Evolutionary conservation across 345 rosid species (phyloP).

Genomic region (Pugionium dolabratum): DNA sequence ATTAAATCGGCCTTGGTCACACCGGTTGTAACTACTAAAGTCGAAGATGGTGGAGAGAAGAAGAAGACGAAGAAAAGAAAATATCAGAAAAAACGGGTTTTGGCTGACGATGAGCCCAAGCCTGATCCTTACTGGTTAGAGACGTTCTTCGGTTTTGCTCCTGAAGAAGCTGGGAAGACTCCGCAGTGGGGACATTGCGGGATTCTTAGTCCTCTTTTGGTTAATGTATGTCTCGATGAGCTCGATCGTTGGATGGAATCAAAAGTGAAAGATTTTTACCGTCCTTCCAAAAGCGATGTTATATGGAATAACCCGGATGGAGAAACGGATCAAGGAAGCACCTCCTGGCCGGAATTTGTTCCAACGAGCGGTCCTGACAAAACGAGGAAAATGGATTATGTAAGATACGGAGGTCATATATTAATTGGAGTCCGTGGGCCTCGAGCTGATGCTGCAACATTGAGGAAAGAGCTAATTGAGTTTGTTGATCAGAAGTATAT

Average conservation of each 20-base stretch:
- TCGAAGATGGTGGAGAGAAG: constrained; percentile 65
- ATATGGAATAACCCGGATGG: constrained; percentile 95
- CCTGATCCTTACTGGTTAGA: constrained; percentile 99
- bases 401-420: constrained; percentile 89
- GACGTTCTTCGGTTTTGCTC: constrained; percentile 92
- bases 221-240: constrained; percentile 89
- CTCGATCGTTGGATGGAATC: constrained; percentile 85
- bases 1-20: constrained; percentile 75
- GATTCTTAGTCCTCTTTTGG: constrained; percentile 85
- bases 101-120: constrained; percentile 97
- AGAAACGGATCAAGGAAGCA: constrained; percentile 88
- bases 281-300: constrained; percentile 87
- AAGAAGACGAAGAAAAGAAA: constrained; percentile 82
- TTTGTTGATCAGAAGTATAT: constrained; percentile 88
- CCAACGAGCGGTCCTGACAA: constrained; percentile 99
- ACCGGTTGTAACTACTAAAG: constrained; percentile 64
- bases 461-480: constrained; percentile 91
- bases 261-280: constrained; percentile 84
- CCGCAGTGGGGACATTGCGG: constrained; percentile 99
- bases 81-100: constrained; percentile 87
- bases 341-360: constrained; percentile 98
- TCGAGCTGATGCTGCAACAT: constrained; percentile 86
- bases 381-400: constrained; percentile 85
- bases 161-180: constrained; percentile 88
- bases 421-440: constrained; percentile 93